These are phyloP conservation scores for Irpex sp. DNA, from an alignment of 1,284 basidiomycete species.

Conservation along the genomic window DNA sequence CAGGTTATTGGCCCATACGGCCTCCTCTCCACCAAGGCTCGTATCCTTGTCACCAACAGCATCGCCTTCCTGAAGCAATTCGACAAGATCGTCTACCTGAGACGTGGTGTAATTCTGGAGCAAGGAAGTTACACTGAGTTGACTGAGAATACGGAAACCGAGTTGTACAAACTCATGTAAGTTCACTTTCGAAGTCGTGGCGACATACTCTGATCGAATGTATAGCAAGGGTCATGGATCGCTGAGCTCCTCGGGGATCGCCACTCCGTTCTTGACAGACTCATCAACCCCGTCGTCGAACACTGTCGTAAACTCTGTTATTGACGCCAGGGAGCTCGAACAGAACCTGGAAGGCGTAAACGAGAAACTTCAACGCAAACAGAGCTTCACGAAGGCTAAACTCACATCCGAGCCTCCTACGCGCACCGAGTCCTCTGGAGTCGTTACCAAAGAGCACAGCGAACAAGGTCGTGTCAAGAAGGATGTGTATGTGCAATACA, in stretches of 20 bases:
- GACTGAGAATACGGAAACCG: slow-evolving; percentile 61
- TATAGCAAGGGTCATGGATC: slow-evolving; percentile 39
- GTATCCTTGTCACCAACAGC: slow-evolving; percentile 88
- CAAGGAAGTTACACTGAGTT: slow-evolving; percentile 66
- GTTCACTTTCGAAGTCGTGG: slow-evolving; percentile 23
- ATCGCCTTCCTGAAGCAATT: slow-evolving; percentile 83
- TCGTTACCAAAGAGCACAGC: slow-evolving; percentile 70
- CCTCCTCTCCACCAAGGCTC: slow-evolving; percentile 80
- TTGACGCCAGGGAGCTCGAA: slow-evolving; percentile 21
- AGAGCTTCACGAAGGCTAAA: slow-evolving; percentile 51
- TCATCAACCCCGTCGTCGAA: slow-evolving; percentile 38
- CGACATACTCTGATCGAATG: background rate
- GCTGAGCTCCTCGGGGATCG: slow-evolving; percentile 43
- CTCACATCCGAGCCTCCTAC: slow-evolving; percentile 36
- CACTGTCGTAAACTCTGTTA: slow-evolving; percentile 21
- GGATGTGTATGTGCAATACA: slow-evolving; percentile 76
- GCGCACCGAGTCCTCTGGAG: slow-evolving; percentile 38
- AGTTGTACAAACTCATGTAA: slow-evolving; percentile 82
- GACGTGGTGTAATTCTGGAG: slow-evolving; percentile 84
- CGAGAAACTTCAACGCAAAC: slow-evolving; percentile 45
- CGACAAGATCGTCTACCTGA: slow-evolving; percentile 78
- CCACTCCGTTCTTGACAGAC: slow-evolving; percentile 48
- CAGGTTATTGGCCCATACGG: slow-evolving; percentile 89
- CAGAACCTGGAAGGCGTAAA: slow-evolving; percentile 28
- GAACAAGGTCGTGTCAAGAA: slow-evolving; percentile 84